A percentile compares a stretch with the other conserved stretches of the same genome.
Evolutionary conservation across 78 protist species (phyloP).

Genomic region (Acrasis kona): DNA sequence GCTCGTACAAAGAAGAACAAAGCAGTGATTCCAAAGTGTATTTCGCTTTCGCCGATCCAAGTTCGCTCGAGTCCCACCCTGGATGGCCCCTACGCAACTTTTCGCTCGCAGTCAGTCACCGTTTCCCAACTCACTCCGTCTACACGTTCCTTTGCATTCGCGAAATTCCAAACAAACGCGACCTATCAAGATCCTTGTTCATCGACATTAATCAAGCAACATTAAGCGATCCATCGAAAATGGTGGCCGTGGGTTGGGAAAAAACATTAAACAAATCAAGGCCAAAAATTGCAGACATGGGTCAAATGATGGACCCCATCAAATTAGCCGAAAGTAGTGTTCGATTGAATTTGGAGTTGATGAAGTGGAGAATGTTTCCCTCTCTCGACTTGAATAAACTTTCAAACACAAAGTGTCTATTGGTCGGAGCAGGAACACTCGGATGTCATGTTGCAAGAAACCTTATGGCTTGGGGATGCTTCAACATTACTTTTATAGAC

Average conservation of each 20-base stretch:
- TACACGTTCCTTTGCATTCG: conserved; percentile 9
- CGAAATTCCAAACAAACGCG: neutral
- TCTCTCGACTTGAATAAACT: conserved; percentile 69
- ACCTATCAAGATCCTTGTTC: neutral
- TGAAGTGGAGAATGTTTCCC: conserved; percentile 96
- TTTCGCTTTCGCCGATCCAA: neutral
- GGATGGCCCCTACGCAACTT: conserved; percentile 10
- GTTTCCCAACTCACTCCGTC: neutral
- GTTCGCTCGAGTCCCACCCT: neutral
- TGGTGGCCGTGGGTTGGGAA: neutral
- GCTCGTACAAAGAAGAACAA: neutral
- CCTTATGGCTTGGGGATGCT: conserved; percentile 91
- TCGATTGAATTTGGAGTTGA: conserved; percentile 78
- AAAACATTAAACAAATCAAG: neutral
- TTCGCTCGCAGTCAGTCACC: neutral
- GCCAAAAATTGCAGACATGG: neutral
- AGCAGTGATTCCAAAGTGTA: neutral
- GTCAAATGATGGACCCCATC: conserved; percentile 7
- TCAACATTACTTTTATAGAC: conserved; percentile 88
- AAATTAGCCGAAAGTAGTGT: neutral
- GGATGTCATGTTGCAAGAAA: conserved; percentile 95
- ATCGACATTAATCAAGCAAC: neutral
- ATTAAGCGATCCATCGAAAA: neutral
- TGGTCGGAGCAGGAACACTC: conserved; percentile 97
- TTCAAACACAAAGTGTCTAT: conserved; percentile 52